Conservation (phyloP, 2,329 filamentous ascomycete species). For the Cordyceps farinosa region DNA sequence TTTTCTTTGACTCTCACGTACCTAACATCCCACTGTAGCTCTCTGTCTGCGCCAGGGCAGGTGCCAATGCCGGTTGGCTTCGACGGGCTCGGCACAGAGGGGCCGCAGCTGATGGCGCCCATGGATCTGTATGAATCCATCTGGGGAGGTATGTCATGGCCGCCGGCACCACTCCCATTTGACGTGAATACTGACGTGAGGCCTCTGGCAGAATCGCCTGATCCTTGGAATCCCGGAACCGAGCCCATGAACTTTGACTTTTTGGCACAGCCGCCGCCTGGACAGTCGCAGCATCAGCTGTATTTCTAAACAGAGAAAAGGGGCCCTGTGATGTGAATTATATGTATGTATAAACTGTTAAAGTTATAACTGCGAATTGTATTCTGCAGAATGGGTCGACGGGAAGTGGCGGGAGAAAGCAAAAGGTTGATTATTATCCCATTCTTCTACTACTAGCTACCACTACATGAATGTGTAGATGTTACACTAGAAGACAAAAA, state of each 20-base stretch:
- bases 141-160: conserved; percentile 55
- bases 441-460: neutral
- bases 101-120: conserved; percentile 58
- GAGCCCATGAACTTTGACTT: conserved; percentile 61
- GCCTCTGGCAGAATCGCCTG: conserved; percentile 50
- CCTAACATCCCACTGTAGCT: conserved; percentile 20
- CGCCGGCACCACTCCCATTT: neutral
- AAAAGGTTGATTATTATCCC: neutral
- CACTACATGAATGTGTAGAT: too few relatives aligned
- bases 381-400: too few relatives aligned
- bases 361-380: neutral
- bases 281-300: conserved; percentile 55
- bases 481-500: neutral
- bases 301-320: conserved; percentile 43
- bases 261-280: conserved; percentile 55
- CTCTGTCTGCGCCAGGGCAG: conserved; percentile 37
- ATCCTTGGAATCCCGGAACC: conserved; percentile 54
- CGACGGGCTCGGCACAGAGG: conserved; percentile 52
- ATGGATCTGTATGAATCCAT: conserved; percentile 68
- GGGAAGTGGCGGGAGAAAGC: neutral
- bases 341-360: neutral
- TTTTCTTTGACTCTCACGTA: conserved; percentile 17
- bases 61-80: conserved; percentile 37
- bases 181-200: neutral
- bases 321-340: neutral